These are phyloP conservation scores for Aureobasidium namibiae DNA, from an alignment of 2,329 filamentous ascomycete genomes.

Conservation along the genomic window DNA sequence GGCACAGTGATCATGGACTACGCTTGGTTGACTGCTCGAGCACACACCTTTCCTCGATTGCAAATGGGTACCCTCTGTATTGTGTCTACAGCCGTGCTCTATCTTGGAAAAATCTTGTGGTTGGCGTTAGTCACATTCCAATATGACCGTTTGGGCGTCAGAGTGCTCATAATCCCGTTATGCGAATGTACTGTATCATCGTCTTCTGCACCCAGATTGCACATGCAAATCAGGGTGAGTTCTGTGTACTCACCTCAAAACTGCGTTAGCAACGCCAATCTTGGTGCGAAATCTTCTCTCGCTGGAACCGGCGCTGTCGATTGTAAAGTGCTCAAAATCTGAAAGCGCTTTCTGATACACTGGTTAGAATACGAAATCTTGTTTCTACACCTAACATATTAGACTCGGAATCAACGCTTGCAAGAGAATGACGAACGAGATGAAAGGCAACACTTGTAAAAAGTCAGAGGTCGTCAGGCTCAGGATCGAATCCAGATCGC, in stretches of 20 bases:
- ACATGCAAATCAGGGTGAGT: not conserved
- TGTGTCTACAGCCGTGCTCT: not conserved
- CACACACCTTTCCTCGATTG: not conserved
- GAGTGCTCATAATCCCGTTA: not conserved
- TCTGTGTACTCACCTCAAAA: not conserved
- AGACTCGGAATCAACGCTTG: no score
- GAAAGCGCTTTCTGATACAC: no score
- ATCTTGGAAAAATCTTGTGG: not conserved
- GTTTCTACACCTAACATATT: no score
- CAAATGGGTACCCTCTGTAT: not conserved
- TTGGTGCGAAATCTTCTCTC: not conserved
- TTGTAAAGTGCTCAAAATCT: not conserved
- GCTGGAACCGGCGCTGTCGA: not conserved
- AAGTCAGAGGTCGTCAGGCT: no score
- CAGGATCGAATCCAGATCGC: no score
- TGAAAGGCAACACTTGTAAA: no score
- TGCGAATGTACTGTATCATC: not conserved
- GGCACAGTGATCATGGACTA: not conserved
- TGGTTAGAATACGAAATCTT: no score
- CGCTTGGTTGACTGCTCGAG: not conserved
- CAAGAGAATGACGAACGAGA: no score
- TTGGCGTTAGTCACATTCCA: not conserved
- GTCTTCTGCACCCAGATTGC: not conserved
- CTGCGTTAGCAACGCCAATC: not conserved
- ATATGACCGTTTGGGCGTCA: not conserved